phyloP scores from a whole-genome alignment of 768 basidiomycete species.

The Hydnomerulius pinastri region DNA sequence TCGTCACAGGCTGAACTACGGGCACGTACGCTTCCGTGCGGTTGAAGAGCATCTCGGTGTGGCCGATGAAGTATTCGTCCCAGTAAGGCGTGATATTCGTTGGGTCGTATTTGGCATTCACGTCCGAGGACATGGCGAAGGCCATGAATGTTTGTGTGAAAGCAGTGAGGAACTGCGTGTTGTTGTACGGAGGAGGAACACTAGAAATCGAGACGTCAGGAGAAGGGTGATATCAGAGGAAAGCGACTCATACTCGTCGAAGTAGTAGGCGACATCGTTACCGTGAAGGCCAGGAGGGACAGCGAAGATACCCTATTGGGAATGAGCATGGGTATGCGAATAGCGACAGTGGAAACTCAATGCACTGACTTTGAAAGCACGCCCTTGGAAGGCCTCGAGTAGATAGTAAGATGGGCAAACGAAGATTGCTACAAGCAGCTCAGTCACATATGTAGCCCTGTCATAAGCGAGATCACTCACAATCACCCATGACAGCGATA shows the following conservation, averaged over 20 bases:
- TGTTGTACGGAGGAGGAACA: slow-evolving; percentile 21
- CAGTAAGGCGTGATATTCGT: slow-evolving; percentile 18
- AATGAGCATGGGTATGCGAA: no score
- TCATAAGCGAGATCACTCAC: no score
- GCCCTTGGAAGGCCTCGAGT: slow-evolving; percentile 28
- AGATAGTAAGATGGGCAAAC: slow-evolving; percentile 37
- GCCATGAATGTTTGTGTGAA: slow-evolving; percentile 31
- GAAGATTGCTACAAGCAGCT: slow-evolving; percentile 31
- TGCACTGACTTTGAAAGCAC: slow-evolving; percentile 36
- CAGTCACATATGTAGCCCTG: no score
- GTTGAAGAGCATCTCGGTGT: slow-evolving; percentile 21
- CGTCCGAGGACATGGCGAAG: slow-evolving; percentile 20
- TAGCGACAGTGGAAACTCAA: no score
- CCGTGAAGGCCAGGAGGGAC: slow-evolving; percentile 33
- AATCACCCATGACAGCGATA: slow-evolving; percentile 40
- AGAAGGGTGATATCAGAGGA: no score
- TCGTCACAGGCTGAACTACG: background rate
- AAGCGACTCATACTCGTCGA: slow-evolving; percentile 24
- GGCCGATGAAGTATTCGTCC: slow-evolving; percentile 1
- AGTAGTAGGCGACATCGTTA: slow-evolving; percentile 42
- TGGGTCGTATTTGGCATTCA: slow-evolving; percentile 19
- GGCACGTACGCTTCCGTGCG: slow-evolving; percentile 4
- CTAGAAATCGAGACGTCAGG: no score
- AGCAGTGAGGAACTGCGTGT: slow-evolving; percentile 27
- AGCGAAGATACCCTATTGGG: slow-evolving; percentile 33